Base-by-base conservation (phyloP, 1,284 basidiomycete species). In the Grifola frondosa region DNA sequence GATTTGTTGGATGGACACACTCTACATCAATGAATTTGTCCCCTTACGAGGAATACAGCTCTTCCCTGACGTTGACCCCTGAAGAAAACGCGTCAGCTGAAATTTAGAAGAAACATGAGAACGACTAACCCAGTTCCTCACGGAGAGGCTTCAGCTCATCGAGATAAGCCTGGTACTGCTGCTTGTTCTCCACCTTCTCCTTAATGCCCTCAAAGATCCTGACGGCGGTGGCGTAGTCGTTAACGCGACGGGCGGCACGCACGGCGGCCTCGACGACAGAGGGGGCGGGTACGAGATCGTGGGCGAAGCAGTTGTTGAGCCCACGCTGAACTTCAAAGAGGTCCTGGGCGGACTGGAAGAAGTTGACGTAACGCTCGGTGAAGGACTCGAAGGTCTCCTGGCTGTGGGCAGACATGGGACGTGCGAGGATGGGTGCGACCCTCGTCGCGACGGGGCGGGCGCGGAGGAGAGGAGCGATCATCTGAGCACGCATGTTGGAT, bases 221-320 rank as follows among this genome's bases (percentile, higher is more conserved):
- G 50, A 98, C 93, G 40, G 96, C 96, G 34, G 96, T 98, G 35
- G 94, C 87, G 68, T 90, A 98, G 78, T 97, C 94, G 71, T 98
- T 90, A 54, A 97, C 93, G 60, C 94, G 84, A 57, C 96, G 80
- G 28, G 91, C 82, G 40, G 94, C 93, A 49, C 84, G 81, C 53
- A 98, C 76, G 30, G 95, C 95, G 50, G 89, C 87, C 73, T 95
- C 92, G 51, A 97, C 76, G 58, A 98, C 93, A 45, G 80, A 73
- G 34, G 91, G 84, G 8, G 92, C 84, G 8, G 96, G 96, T 20
- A 99, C 97, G 52, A 99, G 81, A 69, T 99, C 96, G 70, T 99
- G 96, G 2, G 96, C 91, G 66, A 99, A 99, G 73, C 93, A 97
- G 80, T 99, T 99, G 81, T 99, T 99, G 58, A 99, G 78, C 35